phyloP scores from a whole-genome alignment of 192 early-diverging fungal genomes.

The Dimargaris cristalligena region DNA sequence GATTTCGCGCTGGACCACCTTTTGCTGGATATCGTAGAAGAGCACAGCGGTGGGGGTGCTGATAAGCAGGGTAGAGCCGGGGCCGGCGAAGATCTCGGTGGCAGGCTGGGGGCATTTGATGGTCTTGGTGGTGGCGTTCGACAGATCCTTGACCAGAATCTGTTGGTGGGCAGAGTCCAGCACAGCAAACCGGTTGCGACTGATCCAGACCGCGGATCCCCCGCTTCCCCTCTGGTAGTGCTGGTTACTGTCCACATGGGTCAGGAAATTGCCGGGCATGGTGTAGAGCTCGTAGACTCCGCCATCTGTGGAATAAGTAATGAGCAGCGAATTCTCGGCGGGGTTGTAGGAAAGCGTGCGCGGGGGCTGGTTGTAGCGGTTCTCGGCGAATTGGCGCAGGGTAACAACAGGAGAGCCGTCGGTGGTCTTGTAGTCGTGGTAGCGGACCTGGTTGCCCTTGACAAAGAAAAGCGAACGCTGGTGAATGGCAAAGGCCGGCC shows the following conservation, averaged over 20 bases:
- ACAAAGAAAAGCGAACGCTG: slow-evolving; percentile 76
- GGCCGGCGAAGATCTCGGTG: slow-evolving; percentile 80
- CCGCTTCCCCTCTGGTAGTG: slow-evolving; percentile 59
- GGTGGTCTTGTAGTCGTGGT: slow-evolving; percentile 60
- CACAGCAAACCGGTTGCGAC: slow-evolving; percentile 94
- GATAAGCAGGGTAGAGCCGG: slow-evolving; percentile 61
- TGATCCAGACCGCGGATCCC: slow-evolving; percentile 76
- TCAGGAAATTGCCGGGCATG: slow-evolving; percentile 35
- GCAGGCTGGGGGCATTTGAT: slow-evolving; percentile 63
- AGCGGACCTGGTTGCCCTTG: slow-evolving; percentile 69
- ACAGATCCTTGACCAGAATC: slow-evolving; percentile 74
- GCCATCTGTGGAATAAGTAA: slow-evolving; percentile 69
- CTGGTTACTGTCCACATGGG: slow-evolving; percentile 24
- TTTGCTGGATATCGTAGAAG: slow-evolving; percentile 79
- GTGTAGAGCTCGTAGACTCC: slow-evolving; percentile 82
- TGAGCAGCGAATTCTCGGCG: slow-evolving; percentile 74
- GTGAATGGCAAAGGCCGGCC: slow-evolving; percentile 75
- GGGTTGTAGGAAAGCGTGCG: slow-evolving; percentile 87
- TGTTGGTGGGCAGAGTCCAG: slow-evolving; percentile 70
- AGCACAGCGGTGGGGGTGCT: slow-evolving; percentile 75
- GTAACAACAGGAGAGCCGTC: slow-evolving; percentile 65
- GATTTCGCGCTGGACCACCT: slow-evolving; percentile 57
- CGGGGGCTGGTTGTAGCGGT: slow-evolving; percentile 55
- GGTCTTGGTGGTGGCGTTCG: slow-evolving; percentile 76
- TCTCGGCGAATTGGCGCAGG: slow-evolving; percentile 50